A percentile compares a stretch with the other conserved stretches of the same genome.
Conservation (phyloP, 2,329 filamentous ascomycete genomes). For the Setomelanomma holmii region DNA sequence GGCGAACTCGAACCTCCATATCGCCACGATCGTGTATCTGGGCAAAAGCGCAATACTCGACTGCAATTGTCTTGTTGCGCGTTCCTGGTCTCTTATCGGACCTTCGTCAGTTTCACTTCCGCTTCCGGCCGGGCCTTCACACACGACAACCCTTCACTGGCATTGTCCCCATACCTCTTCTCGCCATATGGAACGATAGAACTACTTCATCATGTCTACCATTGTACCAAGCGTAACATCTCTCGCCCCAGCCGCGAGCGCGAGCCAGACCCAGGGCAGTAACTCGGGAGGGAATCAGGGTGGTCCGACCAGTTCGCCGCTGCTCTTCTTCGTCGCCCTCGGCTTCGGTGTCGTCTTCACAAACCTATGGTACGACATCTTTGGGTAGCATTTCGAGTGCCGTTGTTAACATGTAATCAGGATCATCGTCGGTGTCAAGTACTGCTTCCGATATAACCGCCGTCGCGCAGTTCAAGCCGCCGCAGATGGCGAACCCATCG, state of each 20-base stretch:
- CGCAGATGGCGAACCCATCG: slow-evolving; percentile 82
- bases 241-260: too few relatives aligned
- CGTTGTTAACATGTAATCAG: slow-evolving; percentile 58
- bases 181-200: slow-evolving; percentile 15
- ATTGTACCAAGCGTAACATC: slow-evolving; percentile 3
- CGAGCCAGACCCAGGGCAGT: not conserved
- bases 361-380: slow-evolving; percentile 84
- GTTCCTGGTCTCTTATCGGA: slow-evolving; percentile 1
- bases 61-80: slow-evolving; percentile 2
- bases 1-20: too few relatives aligned
- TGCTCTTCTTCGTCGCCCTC: slow-evolving; percentile 92
- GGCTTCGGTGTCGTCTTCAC: slow-evolving; percentile 99
- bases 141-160: not conserved
- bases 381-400: not conserved
- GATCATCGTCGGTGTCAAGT: slow-evolving; percentile 99
- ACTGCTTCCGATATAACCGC: slow-evolving; percentile 98
- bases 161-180: not conserved
- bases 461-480: slow-evolving; percentile 80
- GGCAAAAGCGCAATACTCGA: too few relatives aligned
- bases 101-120: slow-evolving; percentile 11
- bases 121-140: slow-evolving; percentile 7
- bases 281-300: slow-evolving; percentile 34
- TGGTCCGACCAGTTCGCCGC: slow-evolving; percentile 71
- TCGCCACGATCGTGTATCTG: too few relatives aligned
- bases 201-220: not conserved